Percentiles rank a stretch among this genome's conserved stretches.
phyloP scores from a whole-genome alignment of 352 stramenopile species.

The Peronosclerospora sorghi region DNA sequence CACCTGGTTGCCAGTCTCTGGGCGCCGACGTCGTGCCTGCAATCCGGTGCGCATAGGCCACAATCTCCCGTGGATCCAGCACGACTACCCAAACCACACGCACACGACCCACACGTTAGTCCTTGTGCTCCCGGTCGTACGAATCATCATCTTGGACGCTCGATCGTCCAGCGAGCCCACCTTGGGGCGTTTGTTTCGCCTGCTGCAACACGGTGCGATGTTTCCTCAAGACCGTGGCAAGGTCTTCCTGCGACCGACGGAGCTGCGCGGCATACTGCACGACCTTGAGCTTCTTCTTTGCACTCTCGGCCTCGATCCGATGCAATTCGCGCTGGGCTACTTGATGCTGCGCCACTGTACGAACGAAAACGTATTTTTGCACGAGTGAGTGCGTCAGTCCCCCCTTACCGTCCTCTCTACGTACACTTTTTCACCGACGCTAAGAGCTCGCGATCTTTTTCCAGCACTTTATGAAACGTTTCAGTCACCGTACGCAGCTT shows the following conservation, averaged over 20 bases:
- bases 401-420: too few species aligned
- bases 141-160: too few species aligned
- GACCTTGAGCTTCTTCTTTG: constrained; percentile 58
- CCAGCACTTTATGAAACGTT: constrained; percentile 60
- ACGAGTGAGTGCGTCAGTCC: neutral
- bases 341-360: constrained; percentile 59
- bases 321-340: constrained; percentile 60
- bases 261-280: constrained; percentile 58
- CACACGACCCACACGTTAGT: too few species aligned
- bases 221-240: constrained; percentile 57
- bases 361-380: too few species aligned
- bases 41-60: constrained; percentile 77
- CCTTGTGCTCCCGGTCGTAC: too few species aligned
- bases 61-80: constrained; percentile 52
- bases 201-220: constrained; percentile 48
- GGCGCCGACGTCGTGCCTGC: constrained; percentile 63
- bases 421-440: constrained; percentile 63
- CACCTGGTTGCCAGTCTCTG: constrained; percentile 63
- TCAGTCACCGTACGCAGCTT: constrained; percentile 68
- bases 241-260: constrained; percentile 52
- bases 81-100: constrained; percentile 32
- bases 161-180: too few species aligned
- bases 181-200: constrained; percentile 45
- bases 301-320: constrained; percentile 41
- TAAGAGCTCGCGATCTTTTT: constrained; percentile 66